Conservation (phyloP, 2,329 filamentous ascomycete species). For the Onygena corvina region DNA sequence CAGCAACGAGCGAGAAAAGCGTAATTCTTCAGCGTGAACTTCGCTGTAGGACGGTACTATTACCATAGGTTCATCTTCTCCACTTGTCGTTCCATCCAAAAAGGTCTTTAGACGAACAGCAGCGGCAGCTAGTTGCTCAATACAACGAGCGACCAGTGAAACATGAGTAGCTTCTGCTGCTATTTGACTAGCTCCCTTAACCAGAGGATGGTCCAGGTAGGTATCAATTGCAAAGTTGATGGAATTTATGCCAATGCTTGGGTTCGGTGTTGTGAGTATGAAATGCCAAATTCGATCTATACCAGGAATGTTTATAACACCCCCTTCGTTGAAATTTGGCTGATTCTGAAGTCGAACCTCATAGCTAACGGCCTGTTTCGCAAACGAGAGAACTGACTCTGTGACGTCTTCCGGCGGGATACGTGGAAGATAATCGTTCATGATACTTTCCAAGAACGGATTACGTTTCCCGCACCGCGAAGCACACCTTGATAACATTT, state of each 20-base stretch:
- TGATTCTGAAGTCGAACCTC: constrained; percentile 48
- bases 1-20: constrained; percentile 56
- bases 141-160: constrained; percentile 59
- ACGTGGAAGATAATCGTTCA: constrained; percentile 32
- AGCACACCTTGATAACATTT: constrained; percentile 43
- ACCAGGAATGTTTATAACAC: constrained; percentile 37
- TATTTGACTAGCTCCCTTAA: constrained; percentile 32
- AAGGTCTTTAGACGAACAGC: constrained; percentile 46
- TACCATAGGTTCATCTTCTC: constrained; percentile 44
- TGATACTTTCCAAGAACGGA: constrained; percentile 34
- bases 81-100: constrained; percentile 33
- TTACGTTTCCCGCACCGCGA: constrained; percentile 23
- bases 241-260: constrained; percentile 54
- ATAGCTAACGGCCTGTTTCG: constrained; percentile 32
- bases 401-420: constrained; percentile 31
- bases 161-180: constrained; percentile 51
- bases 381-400: constrained; percentile 32
- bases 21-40: constrained; percentile 44
- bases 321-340: constrained; percentile 31
- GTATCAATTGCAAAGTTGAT: constrained; percentile 61
- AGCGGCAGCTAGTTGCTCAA: constrained; percentile 55
- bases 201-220: constrained; percentile 48
- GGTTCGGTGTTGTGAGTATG: constrained; percentile 55
- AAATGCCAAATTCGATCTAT: constrained; percentile 73
- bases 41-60: constrained; percentile 40